Evolutionary conservation across 257 asterid genomes (phyloP).

Genomic region (Striga asiatica): DNA sequence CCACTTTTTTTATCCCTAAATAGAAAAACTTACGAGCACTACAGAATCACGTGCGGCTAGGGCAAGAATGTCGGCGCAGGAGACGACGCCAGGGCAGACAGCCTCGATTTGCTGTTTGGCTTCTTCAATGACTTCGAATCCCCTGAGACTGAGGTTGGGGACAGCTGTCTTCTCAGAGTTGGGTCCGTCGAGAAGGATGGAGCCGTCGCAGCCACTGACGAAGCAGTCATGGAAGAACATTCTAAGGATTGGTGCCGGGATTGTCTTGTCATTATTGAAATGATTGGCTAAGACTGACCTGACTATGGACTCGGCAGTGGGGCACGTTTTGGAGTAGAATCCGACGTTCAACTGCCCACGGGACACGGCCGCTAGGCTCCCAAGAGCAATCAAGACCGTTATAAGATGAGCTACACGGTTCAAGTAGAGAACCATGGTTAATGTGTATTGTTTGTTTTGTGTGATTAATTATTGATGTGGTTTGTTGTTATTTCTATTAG

Average conservation of each 20-base stretch:
- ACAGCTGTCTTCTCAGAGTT: constrained; percentile 43
- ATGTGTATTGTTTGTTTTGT: no score
- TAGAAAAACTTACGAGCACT: constrained; percentile 26
- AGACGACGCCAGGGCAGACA: constrained; percentile 59
- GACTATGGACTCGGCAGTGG: constrained; percentile 54
- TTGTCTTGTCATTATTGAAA: constrained; percentile 28
- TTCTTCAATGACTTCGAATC: constrained; percentile 59
- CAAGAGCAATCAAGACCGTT: constrained; percentile 8
- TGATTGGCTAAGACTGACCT: constrained; percentile 37
- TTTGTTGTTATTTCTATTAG: no score
- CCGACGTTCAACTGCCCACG: constrained; percentile 57
- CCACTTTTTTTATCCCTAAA: no score
- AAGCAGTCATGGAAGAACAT: constrained; percentile 89
- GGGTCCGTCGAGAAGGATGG: constrained; percentile 52
- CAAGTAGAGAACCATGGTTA: no score
- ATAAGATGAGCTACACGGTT: no score
- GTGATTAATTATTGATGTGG: no score
- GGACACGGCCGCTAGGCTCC: constrained; percentile 18
- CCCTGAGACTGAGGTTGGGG: constrained; percentile 39
- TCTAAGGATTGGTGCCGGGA: constrained; percentile 66
- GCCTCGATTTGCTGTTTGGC: constrained; percentile 63
- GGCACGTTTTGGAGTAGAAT: constrained; percentile 53
- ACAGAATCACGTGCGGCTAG: constrained; percentile 83
- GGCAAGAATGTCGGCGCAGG: constrained; percentile 85
- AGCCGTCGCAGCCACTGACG: constrained; percentile 74